Percentiles rank a stretch among this genome's conserved stretches.
These are phyloP conservation scores for Diaporthe sp. DNA, from an alignment of 2,329 filamentous ascomycete species.

Conservation along the genomic window DNA sequence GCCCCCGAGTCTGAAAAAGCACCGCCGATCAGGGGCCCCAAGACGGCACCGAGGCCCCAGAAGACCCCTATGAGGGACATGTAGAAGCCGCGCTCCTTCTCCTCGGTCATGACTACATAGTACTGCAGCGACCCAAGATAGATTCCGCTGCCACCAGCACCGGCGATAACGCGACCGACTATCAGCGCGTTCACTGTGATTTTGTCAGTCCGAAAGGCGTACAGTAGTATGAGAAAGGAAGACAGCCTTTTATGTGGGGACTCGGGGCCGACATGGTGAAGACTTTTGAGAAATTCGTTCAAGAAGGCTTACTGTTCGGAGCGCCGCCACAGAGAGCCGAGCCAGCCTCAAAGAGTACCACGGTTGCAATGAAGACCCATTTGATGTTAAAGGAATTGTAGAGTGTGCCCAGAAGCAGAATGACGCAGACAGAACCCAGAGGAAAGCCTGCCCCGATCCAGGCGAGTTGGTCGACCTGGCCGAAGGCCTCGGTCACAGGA, in stretches of 20 bases:
- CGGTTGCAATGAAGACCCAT: constrained; percentile 49
- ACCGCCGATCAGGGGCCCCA: constrained; percentile 56
- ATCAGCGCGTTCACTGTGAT: constrained; percentile 57
- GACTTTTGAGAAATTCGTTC: background rate
- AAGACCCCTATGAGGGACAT: constrained; percentile 48
- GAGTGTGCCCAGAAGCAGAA: constrained; percentile 52
- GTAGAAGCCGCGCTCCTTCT: constrained; percentile 51
- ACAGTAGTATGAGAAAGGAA: background rate
- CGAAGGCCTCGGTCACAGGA: constrained; percentile 53
- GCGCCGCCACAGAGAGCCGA: constrained; percentile 56
- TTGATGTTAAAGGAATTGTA: constrained; percentile 60
- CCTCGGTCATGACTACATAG: constrained; percentile 48
- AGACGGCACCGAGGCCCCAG: constrained; percentile 55
- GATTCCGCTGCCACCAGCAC: constrained; percentile 56
- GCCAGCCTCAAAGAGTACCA: constrained; percentile 45
- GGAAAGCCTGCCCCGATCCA: constrained; percentile 57
- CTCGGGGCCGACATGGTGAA: background rate
- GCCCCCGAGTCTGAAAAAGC: constrained; percentile 51
- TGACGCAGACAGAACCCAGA: constrained; percentile 54
- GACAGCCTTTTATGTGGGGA: accelerated
- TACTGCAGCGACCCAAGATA: constrained; percentile 51
- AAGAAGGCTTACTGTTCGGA: constrained; percentile 45
- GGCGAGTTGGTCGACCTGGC: constrained; percentile 52
- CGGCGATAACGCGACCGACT: constrained; percentile 57
- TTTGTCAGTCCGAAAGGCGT: background rate